Evolutionary conservation across 2,329 filamentous ascomycete species (phyloP).

Genomic region (Teratosphaeria destructans): DNA sequence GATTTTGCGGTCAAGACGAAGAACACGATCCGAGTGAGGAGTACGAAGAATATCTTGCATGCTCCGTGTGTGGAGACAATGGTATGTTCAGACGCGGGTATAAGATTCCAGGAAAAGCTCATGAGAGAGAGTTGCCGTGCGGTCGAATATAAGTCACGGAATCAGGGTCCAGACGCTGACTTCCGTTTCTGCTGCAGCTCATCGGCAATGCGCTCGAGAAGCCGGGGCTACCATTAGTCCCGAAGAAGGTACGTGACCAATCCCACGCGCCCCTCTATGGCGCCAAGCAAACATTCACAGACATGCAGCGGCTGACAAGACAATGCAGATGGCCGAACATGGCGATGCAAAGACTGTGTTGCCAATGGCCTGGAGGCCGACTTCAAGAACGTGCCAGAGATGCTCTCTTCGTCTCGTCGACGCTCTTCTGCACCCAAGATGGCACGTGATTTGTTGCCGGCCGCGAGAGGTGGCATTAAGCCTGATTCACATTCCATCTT

Average conservation of each 20-base stretch:
- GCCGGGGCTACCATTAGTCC: constrained; percentile 48
- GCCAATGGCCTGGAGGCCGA: constrained; percentile 40
- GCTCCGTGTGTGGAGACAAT: constrained; percentile 68
- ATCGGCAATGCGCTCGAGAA: constrained; percentile 78
- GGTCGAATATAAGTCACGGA: constrained; percentile 5
- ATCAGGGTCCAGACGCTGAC: constrained; percentile 34
- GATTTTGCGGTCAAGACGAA: constrained; percentile 75
- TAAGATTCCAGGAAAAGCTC: constrained; percentile 2
- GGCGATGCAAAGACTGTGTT: constrained; percentile 52
- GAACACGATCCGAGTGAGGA: constrained; percentile 73
- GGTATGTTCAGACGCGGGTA: constrained; percentile 46
- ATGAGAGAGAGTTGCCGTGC: constrained; percentile 11
- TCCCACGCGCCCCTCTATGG: constrained; percentile 6
- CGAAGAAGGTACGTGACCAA: constrained; percentile 49
- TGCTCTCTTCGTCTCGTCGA: constrained; percentile 33
- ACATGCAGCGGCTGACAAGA: constrained; percentile 14
- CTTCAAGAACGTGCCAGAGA: constrained; percentile 28
- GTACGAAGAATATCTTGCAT: constrained; percentile 69
- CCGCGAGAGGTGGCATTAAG: constrained; percentile 52
- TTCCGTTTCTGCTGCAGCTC: constrained; percentile 52
- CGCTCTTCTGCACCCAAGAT: constrained; percentile 55
- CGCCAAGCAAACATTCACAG: constrained; percentile 10
- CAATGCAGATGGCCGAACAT: constrained; percentile 43
- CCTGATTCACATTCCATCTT: constrained; percentile 69
- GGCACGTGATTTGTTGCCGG: constrained; percentile 57